phyloP scores from a whole-genome alignment of 2,329 filamentous ascomycete species.

The Fusarium dimerum region DNA sequence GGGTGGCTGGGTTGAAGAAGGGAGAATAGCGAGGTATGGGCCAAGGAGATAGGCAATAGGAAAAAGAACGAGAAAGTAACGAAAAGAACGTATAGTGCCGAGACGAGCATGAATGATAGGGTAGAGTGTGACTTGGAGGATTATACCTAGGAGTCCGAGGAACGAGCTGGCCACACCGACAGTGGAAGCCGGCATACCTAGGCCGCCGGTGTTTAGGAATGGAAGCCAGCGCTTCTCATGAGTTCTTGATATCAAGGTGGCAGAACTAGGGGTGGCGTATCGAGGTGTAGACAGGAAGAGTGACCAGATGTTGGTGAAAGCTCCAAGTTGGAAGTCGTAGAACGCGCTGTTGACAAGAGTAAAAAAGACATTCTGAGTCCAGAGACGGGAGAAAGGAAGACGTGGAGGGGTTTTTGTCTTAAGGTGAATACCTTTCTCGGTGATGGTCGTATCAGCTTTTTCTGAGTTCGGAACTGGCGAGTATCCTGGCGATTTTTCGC shows the following conservation, averaged over 20 bases:
- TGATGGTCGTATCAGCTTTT: slow-evolving; percentile 7
- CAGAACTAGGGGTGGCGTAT: slow-evolving; percentile 32
- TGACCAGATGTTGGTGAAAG: slow-evolving; percentile 69
- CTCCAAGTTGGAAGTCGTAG: slow-evolving; percentile 69
- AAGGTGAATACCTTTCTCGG: slow-evolving; percentile 8
- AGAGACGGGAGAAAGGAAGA: slow-evolving; percentile 44
- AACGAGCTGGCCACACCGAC: slow-evolving; percentile 71
- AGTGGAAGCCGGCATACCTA: slow-evolving; percentile 65
- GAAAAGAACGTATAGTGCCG: slow-evolving; percentile 68
- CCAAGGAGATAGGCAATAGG: slow-evolving; percentile 67
- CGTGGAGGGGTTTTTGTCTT: slow-evolving; percentile 15
- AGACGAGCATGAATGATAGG: slow-evolving; percentile 64
- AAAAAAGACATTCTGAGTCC: slow-evolving; percentile 50
- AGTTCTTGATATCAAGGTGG: slow-evolving; percentile 23
- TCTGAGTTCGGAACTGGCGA: slow-evolving; percentile 28
- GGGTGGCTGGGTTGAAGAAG: slow-evolving; percentile 14
- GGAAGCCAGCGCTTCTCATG: slow-evolving; percentile 36
- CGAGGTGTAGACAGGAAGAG: slow-evolving; percentile 69
- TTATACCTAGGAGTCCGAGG: slow-evolving; percentile 68
- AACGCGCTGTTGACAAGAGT: slow-evolving; percentile 65
- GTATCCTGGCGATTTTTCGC: slow-evolving; percentile 33
- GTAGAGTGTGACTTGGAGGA: slow-evolving; percentile 69
- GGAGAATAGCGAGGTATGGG: slow-evolving; percentile 63
- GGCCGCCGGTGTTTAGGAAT: slow-evolving; percentile 63
- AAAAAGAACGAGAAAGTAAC: slow-evolving; percentile 65